Percentiles rank a stretch among this genome's conserved stretches.
Conservation (phyloP, 345 rosid genomes). For the Gossypium raimondii region DNA sequence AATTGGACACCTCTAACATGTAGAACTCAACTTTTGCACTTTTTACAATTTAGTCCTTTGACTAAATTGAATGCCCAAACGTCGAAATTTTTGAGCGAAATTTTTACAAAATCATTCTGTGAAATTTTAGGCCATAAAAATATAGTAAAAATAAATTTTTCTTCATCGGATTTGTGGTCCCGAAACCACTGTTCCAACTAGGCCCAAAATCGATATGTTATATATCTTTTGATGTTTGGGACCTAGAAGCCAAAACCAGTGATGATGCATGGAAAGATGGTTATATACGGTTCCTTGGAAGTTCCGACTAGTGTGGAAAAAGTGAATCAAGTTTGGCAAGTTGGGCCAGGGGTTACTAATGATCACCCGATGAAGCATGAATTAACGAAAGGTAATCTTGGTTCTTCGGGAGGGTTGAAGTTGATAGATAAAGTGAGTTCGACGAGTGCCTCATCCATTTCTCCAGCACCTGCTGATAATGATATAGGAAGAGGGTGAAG, state of each 20-base stretch:
- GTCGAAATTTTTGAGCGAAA: no score
- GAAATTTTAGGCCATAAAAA: no score
- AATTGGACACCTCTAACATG: no score
- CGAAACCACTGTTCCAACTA: no score
- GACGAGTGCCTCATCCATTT: background rate
- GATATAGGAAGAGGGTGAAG: background rate
- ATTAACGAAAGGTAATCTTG: background rate
- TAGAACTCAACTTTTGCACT: no score
- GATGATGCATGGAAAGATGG: background rate
- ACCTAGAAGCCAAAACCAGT: background rate
- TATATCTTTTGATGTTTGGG: background rate
- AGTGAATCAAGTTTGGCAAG: background rate
- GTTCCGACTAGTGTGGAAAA: background rate
- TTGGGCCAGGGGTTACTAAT: background rate
- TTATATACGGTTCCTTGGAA: background rate
- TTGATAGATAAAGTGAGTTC: background rate
- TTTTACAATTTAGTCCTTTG: no score
- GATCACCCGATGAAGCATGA: background rate
- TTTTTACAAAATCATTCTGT: no score
- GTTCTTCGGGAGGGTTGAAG: background rate
- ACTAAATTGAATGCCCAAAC: no score
- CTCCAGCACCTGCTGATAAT: background rate
- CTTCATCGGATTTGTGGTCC: no score
- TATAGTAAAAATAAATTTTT: no score
- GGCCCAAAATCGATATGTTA: no score